Base-by-base conservation (phyloP, 2,329 filamentous ascomycete genomes). In the Penicillium sp. region DNA sequence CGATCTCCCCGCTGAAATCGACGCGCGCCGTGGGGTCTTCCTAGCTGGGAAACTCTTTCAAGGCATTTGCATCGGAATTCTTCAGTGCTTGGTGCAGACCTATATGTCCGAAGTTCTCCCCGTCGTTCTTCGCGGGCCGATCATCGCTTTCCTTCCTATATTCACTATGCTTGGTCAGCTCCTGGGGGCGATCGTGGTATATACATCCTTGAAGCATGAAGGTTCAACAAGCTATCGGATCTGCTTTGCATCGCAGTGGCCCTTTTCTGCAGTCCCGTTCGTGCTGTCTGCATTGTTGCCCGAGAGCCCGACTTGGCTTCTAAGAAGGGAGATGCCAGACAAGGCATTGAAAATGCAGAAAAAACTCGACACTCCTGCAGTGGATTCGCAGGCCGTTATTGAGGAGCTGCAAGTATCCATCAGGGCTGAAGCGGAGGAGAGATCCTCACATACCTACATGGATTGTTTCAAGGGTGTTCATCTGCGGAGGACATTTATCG, bases 101-200 rank as follows among this genome's bases (percentile, higher is more conserved):
- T 73, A 72, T 53, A 65, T 72, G 52, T 72, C 69, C n/a, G 71
- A 74, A 42, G 66, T 72, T 10, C 47, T 69, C 2, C 71, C 71
- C 0, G 59, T 65, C 1, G 57, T 54, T 5, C 60, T 74, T 2
- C 60, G 71, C 29, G 71, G 67, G 4, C 62, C 70, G 1, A 60
- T 68, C 6, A 64, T 73, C 50, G 68, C 70, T 5, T 62, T 72
- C 30, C 65, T 73, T 43, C 70, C 71, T 3, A 65, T 67, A 6
- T 71, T 73, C 47, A 70, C 64, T 6, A 58, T 73, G 2, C 47
- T 72, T 0, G 70, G 70, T 13, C 69, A 73, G 48, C 54, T 73
- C 6, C 58, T 70, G 11, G 70, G 70, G 1, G 41, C 48, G 9
- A 37, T 50, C 12, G 46, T 51, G 7, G 44, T 28, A 44, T 66